Percentiles rank a stretch among this genome's conserved stretches.
Evolutionary conservation across 164 flowering plant species (phyloP).

Genomic region (Houttuynia cordata): DNA sequence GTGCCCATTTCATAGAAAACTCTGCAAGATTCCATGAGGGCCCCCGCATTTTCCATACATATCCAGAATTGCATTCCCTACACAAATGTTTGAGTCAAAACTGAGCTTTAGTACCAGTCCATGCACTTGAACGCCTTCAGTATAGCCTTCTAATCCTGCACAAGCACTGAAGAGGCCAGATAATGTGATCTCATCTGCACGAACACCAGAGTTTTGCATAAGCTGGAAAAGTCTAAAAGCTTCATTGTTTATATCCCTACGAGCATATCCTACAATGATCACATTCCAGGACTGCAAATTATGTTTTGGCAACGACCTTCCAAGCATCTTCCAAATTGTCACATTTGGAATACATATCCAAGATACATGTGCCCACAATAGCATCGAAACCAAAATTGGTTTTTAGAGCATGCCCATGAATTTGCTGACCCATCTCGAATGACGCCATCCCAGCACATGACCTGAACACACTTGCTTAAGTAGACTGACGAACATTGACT

Average conservation of each 20-base stretch:
- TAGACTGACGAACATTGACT: slow-evolving; percentile 56
- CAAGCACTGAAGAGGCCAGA: slow-evolving; percentile 69
- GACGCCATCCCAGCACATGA: slow-evolving; percentile 50
- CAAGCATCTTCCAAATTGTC: slow-evolving; percentile 35
- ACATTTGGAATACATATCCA: slow-evolving; percentile 86
- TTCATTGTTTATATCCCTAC: slow-evolving; percentile 30
- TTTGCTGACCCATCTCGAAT: slow-evolving; percentile 40
- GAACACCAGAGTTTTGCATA: slow-evolving; percentile 31
- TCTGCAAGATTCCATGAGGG: slow-evolving; percentile 33
- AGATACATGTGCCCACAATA: slow-evolving; percentile 61
- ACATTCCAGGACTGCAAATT: slow-evolving; percentile 61
- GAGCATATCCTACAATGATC: slow-evolving; percentile 47
- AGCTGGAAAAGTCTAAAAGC: slow-evolving; percentile 38
- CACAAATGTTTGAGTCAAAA: slow-evolving; percentile 36
- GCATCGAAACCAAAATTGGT: slow-evolving; percentile 36
- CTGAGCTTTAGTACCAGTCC: slow-evolving; percentile 39
- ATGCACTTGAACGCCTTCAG: slow-evolving; percentile 61
- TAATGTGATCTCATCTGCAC: slow-evolving; percentile 51
- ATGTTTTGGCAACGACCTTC: slow-evolving; percentile 35
- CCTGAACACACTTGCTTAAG: slow-evolving; percentile 65
- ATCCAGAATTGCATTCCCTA: slow-evolving; percentile 65
- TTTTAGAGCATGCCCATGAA: slow-evolving; percentile 62
- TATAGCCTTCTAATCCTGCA: slow-evolving; percentile 33
- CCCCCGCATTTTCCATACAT: slow-evolving; percentile 82
- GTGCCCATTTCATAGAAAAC: slow-evolving; percentile 47